phyloP scores from a whole-genome alignment of 2,329 filamentous ascomycete genomes.

The Daldinia sp. region DNA sequence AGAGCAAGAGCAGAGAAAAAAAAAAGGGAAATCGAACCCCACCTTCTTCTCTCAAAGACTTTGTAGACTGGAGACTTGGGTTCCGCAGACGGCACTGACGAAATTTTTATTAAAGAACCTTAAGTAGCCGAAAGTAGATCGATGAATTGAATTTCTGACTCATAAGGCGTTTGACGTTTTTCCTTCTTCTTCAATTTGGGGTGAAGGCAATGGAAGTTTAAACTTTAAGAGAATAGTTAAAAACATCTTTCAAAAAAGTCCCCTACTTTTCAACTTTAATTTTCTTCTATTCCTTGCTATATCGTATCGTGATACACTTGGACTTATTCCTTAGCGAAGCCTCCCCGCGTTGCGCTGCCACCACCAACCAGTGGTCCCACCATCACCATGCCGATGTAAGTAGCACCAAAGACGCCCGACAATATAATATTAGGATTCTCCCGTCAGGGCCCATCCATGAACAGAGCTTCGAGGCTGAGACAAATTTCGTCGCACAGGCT shows the following conservation, averaged over 20 bases:
- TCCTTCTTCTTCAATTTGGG: background rate
- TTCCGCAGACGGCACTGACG: slow-evolving; percentile 25
- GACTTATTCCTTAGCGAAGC: slow-evolving; percentile 3
- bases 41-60: slow-evolving; percentile 25
- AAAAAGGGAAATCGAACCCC: slow-evolving; percentile 18
- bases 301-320: background rate
- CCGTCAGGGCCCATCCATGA: slow-evolving; percentile 16
- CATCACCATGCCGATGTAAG: slow-evolving; percentile 45
- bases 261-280: background rate
- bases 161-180: slow-evolving; percentile 6
- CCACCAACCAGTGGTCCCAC: slow-evolving; percentile 19
- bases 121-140: background rate
- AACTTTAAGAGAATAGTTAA: background rate
- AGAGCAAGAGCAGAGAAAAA: too few relatives aligned
- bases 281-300: background rate
- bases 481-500: slow-evolving; percentile 63
- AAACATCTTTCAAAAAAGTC: background rate
- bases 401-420: slow-evolving; percentile 33
- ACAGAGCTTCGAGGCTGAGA: slow-evolving; percentile 13
- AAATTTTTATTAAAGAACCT: slow-evolving; percentile 40
- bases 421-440: slow-evolving; percentile 15
- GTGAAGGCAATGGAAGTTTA: background rate
- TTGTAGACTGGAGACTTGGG: background rate
- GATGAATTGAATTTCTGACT: slow-evolving; percentile 29
- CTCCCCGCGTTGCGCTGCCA: slow-evolving; percentile 32